Base-by-base conservation (phyloP, 371 early-diverging fungal species). In the Batrachochytrium dendrobatidis region DNA sequence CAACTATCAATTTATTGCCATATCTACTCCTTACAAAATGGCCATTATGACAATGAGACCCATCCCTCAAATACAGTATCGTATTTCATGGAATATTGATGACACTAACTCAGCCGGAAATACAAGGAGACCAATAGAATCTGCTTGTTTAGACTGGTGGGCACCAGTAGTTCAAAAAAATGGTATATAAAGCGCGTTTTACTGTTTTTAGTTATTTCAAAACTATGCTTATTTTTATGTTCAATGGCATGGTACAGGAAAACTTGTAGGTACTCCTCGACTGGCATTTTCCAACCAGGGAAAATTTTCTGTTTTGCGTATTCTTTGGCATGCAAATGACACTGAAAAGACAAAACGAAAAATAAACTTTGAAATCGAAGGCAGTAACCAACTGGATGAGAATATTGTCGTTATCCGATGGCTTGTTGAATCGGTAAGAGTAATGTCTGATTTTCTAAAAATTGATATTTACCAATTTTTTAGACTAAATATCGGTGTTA, bases 41-140 rank as follows among this genome's bases (percentile, higher is more conserved):
- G 75, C 84, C 26, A 82, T 87, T 58, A 82, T 87, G 8, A 82
- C 86, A n/a, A 65, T 85, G 29, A 86, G 85, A 58, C 90, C 90
- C 2, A 72, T 80, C 4, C 83, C 84, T 8, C 83, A 87, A 58
- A 85, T 86, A 18, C 71, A 83, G 1, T 85, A 76, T 69, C 87
- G 87, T 52, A 45, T 73, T 33, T 32, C 66, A 22, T 69, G 70
- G 70, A 25, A 1, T 12, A 3, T 29, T 22, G 59, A 30, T 0
- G 55, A 25, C 5, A 15, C 3, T 15, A 46, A 45, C 2, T 1
- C 29, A 4, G 34, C 28, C 24, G 26, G 25, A n/a, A 20, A 34
- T 6, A 17, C 55, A 1, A n/a, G 17, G 6, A 30, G 24, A 17
- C 53, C 63, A 1, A 34, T n/a, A 25, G 24, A 34, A 1, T 55